These are phyloP conservation scores for Coemansia brasiliensis DNA, from an alignment of 192 early-diverging fungal species.

Conservation along the genomic window DNA sequence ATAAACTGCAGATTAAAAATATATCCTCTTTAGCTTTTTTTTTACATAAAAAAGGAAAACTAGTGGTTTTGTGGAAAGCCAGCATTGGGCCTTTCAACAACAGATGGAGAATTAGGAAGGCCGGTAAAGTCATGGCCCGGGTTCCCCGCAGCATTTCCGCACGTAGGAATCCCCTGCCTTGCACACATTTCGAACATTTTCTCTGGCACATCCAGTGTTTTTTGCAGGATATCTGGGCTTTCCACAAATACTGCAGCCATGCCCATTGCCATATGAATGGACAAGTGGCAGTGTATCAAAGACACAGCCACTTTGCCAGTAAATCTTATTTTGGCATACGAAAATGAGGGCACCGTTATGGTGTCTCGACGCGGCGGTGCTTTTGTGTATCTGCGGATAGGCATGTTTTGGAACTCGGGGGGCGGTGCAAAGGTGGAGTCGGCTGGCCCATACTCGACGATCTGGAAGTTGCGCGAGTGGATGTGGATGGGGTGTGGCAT, in stretches of 20 bases:
- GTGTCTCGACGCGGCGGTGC: constrained; percentile 64
- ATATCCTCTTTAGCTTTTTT: no score
- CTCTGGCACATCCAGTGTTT: constrained; percentile 53
- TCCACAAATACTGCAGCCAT: constrained; percentile 69
- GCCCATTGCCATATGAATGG: constrained; percentile 62
- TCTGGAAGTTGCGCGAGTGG: constrained; percentile 83
- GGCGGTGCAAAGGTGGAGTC: constrained; percentile 52
- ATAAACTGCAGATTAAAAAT: not conserved
- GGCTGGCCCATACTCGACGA: constrained; percentile 53
- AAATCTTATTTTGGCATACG: constrained; percentile 70
- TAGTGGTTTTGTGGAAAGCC: not conserved
- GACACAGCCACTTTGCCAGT: constrained; percentile 78
- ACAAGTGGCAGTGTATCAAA: constrained; percentile 57
- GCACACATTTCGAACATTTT: constrained; percentile 61
- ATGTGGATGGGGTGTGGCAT: constrained; percentile 76
- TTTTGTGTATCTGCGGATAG: constrained; percentile 4
- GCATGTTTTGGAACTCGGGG: constrained; percentile 11
- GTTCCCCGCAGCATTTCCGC: constrained; percentile 78
- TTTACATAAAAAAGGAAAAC: not conserved
- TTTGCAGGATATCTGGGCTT: constrained; percentile 62
- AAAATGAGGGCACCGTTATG: constrained; percentile 57
- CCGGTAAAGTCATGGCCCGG: constrained; percentile 63
- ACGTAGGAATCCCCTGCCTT: constrained; percentile 54
- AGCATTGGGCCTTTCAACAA: not conserved
- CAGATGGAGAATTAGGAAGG: constrained; percentile 9